Percentiles rank a stretch among this genome's conserved stretches.
Conservation (phyloP, 768 basidiomycete species). For the Ramaria rubella region DNA sequence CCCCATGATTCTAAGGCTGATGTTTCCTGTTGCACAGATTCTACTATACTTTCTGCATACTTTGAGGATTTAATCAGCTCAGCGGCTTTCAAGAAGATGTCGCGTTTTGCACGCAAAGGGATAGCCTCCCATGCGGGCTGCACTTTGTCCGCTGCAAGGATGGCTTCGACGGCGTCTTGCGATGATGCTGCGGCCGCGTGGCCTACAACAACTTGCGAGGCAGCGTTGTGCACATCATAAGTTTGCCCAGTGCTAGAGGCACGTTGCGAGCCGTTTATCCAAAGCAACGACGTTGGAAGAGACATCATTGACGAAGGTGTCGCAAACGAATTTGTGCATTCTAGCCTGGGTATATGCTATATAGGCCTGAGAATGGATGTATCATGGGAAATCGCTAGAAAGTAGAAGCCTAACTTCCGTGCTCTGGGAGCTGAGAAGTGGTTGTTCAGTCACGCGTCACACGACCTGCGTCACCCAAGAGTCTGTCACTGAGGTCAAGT, state of each 20-base stretch:
- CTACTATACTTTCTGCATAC: conserved; percentile 31
- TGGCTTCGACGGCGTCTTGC: not conserved
- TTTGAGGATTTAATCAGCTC: conserved; percentile 37
- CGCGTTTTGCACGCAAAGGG: conserved; percentile 30
- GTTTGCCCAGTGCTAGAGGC: conserved; percentile 12
- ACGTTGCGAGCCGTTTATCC: conserved; percentile 34
- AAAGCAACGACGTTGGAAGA: not conserved
- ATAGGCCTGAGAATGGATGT: too few relatives aligned
- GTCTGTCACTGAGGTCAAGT: too few relatives aligned
- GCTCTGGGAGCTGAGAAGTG: too few relatives aligned
- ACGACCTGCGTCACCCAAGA: too few relatives aligned
- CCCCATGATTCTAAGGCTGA: conserved; percentile 23
- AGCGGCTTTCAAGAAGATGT: conserved; percentile 43
- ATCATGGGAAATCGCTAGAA: too few relatives aligned
- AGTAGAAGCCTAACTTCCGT: too few relatives aligned
- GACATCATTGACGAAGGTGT: not conserved
- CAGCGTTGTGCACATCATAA: not conserved
- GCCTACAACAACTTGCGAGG: not conserved
- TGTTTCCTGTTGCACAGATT: conserved; percentile 34
- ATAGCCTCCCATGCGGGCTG: conserved; percentile 35
- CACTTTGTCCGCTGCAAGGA: not conserved
- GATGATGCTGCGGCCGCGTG: not conserved
- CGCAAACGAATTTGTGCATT: too few relatives aligned
- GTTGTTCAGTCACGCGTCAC: too few relatives aligned
- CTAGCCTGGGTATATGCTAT: too few relatives aligned